Conservation (phyloP, 768 basidiomycete species). For the Lactarius quietus region DNA sequence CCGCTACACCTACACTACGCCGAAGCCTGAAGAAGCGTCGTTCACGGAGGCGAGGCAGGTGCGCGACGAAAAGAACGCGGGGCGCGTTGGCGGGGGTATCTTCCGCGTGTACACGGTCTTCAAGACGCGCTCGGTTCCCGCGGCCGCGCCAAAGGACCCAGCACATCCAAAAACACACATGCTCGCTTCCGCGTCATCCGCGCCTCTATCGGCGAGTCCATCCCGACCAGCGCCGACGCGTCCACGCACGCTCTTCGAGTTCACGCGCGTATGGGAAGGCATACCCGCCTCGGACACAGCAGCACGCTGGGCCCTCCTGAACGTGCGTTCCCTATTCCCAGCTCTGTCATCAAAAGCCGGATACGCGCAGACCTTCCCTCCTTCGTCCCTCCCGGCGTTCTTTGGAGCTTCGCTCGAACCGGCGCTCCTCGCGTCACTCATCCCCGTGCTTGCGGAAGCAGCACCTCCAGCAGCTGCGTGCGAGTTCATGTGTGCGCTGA, state of each 20-base stretch:
- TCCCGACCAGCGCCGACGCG: constrained; percentile 27
- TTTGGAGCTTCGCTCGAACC: constrained; percentile 74
- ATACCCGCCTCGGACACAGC: constrained; percentile 32
- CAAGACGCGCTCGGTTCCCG: constrained; percentile 30
- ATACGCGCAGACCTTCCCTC: constrained; percentile 48
- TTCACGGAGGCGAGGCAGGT: constrained; percentile 59
- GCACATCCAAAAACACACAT: not conserved
- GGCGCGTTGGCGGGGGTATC: constrained; percentile 64
- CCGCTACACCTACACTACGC: constrained; percentile 18
- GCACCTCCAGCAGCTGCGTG: constrained; percentile 34
- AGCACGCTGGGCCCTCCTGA: constrained; percentile 56
- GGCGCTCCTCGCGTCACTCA: constrained; percentile 51
- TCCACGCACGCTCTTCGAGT: constrained; percentile 53
- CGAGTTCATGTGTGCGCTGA: constrained; percentile 52
- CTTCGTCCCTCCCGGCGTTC: constrained; percentile 54
- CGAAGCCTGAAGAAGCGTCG: constrained; percentile 31
- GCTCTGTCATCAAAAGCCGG: not conserved
- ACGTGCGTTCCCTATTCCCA: constrained; percentile 48
- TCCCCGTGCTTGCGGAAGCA: constrained; percentile 45
- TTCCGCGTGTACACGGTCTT: constrained; percentile 63
- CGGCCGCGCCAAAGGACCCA: not conserved
- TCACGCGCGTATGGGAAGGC: constrained; percentile 56
- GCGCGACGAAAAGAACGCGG: constrained; percentile 40
- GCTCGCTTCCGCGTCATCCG: not conserved
- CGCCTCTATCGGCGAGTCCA: constrained; percentile 1